A percentile compares a stretch with the other conserved stretches of the same genome.
These are phyloP conservation scores for Diplogelasinospora grovesii DNA, from an alignment of 495 filamentous ascomycete species.

Conservation along the genomic window DNA sequence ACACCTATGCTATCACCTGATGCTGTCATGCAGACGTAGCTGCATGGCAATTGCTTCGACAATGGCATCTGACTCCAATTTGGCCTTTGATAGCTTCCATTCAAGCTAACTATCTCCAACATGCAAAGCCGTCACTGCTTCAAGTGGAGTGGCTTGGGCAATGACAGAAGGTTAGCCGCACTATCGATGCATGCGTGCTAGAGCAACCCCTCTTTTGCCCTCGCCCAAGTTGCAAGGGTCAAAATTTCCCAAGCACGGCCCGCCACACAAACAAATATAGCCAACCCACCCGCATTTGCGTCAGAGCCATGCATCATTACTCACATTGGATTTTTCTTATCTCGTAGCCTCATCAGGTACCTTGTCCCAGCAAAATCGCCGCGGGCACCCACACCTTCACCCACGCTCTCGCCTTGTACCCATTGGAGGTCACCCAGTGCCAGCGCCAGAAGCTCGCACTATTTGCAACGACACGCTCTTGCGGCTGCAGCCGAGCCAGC, in stretches of 20 bases:
- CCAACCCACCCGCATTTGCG: constrained; percentile 14
- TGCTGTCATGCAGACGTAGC: too few relatives aligned
- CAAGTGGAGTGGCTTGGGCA: not conserved
- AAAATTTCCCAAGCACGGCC: constrained; percentile 4
- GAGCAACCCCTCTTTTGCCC: constrained; percentile 1
- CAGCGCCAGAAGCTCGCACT: too few relatives aligned
- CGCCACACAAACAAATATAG: constrained; percentile 14
- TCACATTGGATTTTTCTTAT: constrained; percentile 1
- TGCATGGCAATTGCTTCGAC: too few relatives aligned
- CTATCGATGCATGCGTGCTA: not conserved
- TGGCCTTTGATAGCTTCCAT: too few relatives aligned
- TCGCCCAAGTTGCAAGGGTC: not conserved
- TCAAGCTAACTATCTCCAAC: too few relatives aligned
- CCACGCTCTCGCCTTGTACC: not conserved
- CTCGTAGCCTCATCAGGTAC: not conserved
- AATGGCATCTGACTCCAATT: too few relatives aligned
- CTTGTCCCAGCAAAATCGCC: not conserved
- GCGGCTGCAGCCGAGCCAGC: too few relatives aligned
- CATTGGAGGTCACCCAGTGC: not conserved
- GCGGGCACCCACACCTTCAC: not conserved
- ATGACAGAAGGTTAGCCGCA: not conserved
- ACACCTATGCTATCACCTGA: too few relatives aligned
- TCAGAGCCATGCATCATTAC: constrained; percentile 15
- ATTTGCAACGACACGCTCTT: too few relatives aligned
- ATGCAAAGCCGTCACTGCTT: too few relatives aligned